phyloP scores from a whole-genome alignment of 192 early-diverging fungal genomes.

The Martensiomyces pterosporus region DNA sequence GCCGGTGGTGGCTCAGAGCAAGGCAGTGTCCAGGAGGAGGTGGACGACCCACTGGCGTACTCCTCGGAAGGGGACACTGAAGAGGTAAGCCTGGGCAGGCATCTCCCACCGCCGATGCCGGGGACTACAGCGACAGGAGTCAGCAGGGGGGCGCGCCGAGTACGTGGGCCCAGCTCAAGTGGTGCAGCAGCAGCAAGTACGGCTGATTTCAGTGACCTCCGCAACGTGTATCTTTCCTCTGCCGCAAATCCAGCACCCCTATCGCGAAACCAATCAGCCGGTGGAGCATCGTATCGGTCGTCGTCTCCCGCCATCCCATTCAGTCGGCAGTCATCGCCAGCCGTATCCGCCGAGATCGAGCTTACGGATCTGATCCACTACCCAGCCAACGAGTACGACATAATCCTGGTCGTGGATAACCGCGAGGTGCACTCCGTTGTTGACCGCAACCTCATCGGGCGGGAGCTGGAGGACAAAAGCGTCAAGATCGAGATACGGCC shows the following conservation, averaged over 20 bases:
- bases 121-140: neutral
- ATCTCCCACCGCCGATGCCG: constrained; percentile 1
- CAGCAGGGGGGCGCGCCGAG: too few species aligned
- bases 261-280: constrained; percentile 3
- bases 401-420: constrained; percentile 73
- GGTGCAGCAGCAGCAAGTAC: neutral
- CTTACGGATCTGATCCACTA: constrained; percentile 24
- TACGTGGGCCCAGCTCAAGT: too few species aligned
- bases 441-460: constrained; percentile 70
- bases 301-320: constrained; percentile 13
- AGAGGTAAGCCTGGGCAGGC: neutral
- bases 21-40: too few species aligned
- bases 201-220: too few species aligned
- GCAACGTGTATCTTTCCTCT: too few species aligned
- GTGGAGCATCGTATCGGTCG: constrained; percentile 6
- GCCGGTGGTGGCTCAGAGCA: too few species aligned
- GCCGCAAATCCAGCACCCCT: too few species aligned
- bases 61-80: neutral
- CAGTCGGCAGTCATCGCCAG: constrained; percentile 28
- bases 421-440: constrained; percentile 70
- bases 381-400: constrained; percentile 32
- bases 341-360: constrained; percentile 9
- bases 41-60: too few species aligned
- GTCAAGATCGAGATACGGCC: constrained; percentile 55
- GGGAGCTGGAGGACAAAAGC: constrained; percentile 58